Conservation (phyloP, 2,329 filamentous ascomycete genomes). For the Trichoderma pleuroti region DNA sequence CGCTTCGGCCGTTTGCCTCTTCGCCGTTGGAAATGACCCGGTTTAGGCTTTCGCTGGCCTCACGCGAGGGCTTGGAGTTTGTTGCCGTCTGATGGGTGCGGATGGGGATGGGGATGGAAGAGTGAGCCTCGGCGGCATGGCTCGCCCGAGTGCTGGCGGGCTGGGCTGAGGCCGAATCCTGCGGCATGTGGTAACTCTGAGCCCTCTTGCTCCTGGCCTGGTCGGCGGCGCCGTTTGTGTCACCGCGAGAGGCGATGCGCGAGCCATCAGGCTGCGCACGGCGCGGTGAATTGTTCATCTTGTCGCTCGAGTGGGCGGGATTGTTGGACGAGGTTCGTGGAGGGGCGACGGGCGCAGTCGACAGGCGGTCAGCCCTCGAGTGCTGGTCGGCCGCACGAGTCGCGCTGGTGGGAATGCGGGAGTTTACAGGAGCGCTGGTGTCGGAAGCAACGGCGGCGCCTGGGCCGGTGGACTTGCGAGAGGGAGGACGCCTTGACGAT, state of each 20-base stretch:
- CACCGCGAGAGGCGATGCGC: conserved; percentile 35
- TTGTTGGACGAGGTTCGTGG: conserved; percentile 76
- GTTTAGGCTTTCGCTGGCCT: conserved; percentile 76
- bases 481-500: conserved; percentile 50
- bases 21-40: conserved; percentile 55
- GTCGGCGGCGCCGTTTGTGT: conserved; percentile 30
- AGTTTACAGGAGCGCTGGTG: conserved; percentile 44
- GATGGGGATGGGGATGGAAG: conserved; percentile 34
- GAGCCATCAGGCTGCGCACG: conserved; percentile 37
- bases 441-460: conserved; percentile 37
- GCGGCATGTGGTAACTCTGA: conserved; percentile 24
- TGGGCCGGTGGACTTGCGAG: conserved; percentile 51
- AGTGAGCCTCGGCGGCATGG: conserved; percentile 38
- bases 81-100: conserved; percentile 40
- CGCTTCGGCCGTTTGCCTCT: conserved; percentile 30
- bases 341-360: conserved; percentile 67
- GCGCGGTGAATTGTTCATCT: conserved; percentile 41
- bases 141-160: conserved; percentile 40
- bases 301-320: conserved; percentile 44
- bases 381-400: conserved; percentile 42
- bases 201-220: conserved; percentile 32
- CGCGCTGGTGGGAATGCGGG: conserved; percentile 44
- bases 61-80: conserved; percentile 60
- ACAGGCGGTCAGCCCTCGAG: conserved; percentile 49
- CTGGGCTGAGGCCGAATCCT: conserved; percentile 39